Percentiles rank a stretch among this genome's conserved stretches.
These are phyloP conservation scores for Phylloboletellus chloephorus DNA, from an alignment of 1,284 basidiomycete genomes.

Conservation along the genomic window DNA sequence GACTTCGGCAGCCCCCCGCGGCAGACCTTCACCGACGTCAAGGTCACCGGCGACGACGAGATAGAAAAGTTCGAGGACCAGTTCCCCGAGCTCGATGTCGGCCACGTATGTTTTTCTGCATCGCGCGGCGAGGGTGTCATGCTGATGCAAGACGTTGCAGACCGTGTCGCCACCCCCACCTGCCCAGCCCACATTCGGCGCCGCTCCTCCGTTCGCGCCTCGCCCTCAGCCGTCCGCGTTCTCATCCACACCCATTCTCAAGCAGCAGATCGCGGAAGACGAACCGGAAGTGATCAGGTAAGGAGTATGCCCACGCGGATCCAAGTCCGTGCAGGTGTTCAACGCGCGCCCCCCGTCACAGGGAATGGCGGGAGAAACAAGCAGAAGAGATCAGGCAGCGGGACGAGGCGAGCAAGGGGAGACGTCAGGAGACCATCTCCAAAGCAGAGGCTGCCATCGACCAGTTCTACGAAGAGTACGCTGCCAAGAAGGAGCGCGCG, in stretches of 20 bases:
- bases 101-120: conserved; percentile 39
- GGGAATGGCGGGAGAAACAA: conserved; percentile 87
- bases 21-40: conserved; percentile 48
- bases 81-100: conserved; percentile 81
- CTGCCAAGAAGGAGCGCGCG: conserved; percentile 85
- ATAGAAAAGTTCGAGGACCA: conserved; percentile 87
- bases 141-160: conserved; percentile 16
- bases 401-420: conserved; percentile 74
- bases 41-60: conserved; percentile 83
- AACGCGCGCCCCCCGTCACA: conserved; percentile 28
- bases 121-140: conserved; percentile 3
- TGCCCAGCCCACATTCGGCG: conserved; percentile 41
- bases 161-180: conserved; percentile 26
- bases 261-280: conserved; percentile 67
- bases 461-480: conserved; percentile 93
- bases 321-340: not conserved
- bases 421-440: conserved; percentile 80
- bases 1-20: conserved; percentile 50
- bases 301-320: conserved; percentile 3
- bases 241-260: conserved; percentile 67
- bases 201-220: conserved; percentile 60
- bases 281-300: conserved; percentile 84
- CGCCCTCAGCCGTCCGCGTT: conserved; percentile 65
- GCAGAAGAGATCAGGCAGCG: conserved; percentile 77
- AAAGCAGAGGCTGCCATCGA: conserved; percentile 93